Conservation (phyloP, 2,329 filamentous ascomycete genomes). For the Hypocrella siamensis region DNA sequence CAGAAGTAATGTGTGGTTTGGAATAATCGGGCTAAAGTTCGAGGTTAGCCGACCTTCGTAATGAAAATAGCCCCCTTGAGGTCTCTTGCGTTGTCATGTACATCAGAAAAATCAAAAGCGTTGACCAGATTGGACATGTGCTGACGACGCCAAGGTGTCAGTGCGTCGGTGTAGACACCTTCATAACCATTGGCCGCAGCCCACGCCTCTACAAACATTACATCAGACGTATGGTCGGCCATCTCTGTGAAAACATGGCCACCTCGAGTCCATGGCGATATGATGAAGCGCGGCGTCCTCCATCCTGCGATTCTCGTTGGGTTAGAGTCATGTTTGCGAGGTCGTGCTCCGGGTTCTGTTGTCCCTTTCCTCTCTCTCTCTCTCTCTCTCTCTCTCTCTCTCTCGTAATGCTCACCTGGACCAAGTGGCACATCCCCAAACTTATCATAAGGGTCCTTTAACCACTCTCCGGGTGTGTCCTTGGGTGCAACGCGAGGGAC, state of each 20-base stretch:
- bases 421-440: conserved; percentile 10
- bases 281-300: conserved; percentile 34
- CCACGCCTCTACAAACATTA: conserved; percentile 35
- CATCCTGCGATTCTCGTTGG: conserved; percentile 12
- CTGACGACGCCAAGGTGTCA: conserved; percentile 12
- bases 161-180: conserved; percentile 13
- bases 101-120: conserved; percentile 24
- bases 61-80: neutral
- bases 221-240: conserved; percentile 36
- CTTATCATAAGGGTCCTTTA: conserved; percentile 20
- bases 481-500: conserved; percentile 28
- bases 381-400: neutral
- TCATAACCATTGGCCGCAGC: conserved; percentile 13
- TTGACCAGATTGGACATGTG: conserved; percentile 15
- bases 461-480: conserved; percentile 34
- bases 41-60: neutral
- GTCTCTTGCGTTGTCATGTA: conserved; percentile 1
- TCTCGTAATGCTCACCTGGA: conserved; percentile 9
- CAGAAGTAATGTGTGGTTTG: conserved; percentile 1
- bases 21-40: conserved; percentile 5
- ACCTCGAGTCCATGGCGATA: conserved; percentile 37
- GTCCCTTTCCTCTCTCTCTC: too few relatives aligned
- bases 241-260: conserved; percentile 36
- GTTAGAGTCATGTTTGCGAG: too few relatives aligned
- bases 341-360: too few relatives aligned